Base-by-base conservation (phyloP, 345 rosid species). In the Sonneratia caseolaris region DNA sequence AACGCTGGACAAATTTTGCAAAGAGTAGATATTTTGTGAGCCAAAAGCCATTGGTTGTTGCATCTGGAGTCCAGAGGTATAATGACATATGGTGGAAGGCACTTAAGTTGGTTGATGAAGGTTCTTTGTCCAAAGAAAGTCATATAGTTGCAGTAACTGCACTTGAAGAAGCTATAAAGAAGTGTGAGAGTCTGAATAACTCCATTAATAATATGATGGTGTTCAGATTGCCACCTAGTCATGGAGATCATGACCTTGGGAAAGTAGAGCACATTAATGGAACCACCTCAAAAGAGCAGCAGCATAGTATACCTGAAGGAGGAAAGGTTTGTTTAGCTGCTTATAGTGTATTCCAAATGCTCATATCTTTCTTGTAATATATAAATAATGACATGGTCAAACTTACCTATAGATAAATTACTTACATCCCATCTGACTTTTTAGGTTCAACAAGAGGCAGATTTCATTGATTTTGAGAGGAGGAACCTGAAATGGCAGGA, bases 1-100 rank as follows among this genome's bases (percentile, higher is more conserved):
- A 77, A 70, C 77, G 84, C 68, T 84, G 82, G 85, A 75, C 77
- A 37, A 82, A 77, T 59, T 21, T 70, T 27, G 66, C 66, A 62
- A 62, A 62, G 32, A 62, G 66, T 62, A 27, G 66, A 62, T 27
- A 62, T 35, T 62, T 19, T 62, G 4, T 62, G 18, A 62, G 12
- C 66, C 66, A 62, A 27, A 24, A 62, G 66, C 66, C 37, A 27
- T 59, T 22, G 5, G 38, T 62, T 35, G 37, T 27, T 32, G 6
- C 66, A 62, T 62, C 38, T 14, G 14, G 66, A 35, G 38, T 35
- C 38, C 37, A 62, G 27, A 62, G 66, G 66, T 35, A 62, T 32
- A 62, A 62, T 12, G 38, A 62, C 27, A 62, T 62, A 27, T 62
- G 66, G 5, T 4, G 9, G 37, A 16, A 62, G 66, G 66, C 66